A percentile compares a stretch with the other conserved stretches of the same genome.
Conservation (phyloP, 345 rosid genomes). For the Linum tenue region DNA sequence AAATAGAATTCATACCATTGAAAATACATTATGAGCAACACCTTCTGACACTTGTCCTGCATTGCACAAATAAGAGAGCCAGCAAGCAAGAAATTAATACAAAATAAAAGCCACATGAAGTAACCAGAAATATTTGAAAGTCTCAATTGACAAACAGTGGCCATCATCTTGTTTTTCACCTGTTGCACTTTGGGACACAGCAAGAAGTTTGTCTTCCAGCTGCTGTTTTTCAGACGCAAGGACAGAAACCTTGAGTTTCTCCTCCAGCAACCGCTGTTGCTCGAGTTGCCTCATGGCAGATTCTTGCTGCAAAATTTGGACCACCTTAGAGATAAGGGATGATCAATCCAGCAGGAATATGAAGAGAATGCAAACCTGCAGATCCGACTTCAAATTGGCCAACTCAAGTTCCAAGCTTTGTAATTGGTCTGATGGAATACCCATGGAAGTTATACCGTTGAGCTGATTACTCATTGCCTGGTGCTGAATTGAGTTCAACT, state of each 20-base stretch:
- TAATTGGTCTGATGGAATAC: constrained; percentile 43
- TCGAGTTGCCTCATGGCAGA: constrained; percentile 57
- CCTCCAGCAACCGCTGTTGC: constrained; percentile 42
- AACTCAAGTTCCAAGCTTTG: constrained; percentile 67
- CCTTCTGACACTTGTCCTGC: constrained; percentile 46
- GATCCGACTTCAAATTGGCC: constrained; percentile 45
- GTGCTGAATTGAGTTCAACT: constrained; percentile 71
- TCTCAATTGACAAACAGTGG: background rate
- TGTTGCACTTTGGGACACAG: constrained; percentile 33
- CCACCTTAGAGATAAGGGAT: constrained; percentile 19
- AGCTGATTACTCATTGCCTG: constrained; percentile 48
- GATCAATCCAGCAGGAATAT: constrained; percentile 5
- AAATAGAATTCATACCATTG: constrained; percentile 42
- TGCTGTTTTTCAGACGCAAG: constrained; percentile 64
- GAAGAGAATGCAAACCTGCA: constrained; percentile 44
- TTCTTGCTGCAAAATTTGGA: constrained; percentile 47
- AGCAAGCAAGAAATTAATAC: background rate
- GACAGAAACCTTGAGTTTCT: constrained; percentile 51
- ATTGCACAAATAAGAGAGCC: constrained; percentile 6
- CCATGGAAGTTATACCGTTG: constrained; percentile 38
- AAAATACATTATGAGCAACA: constrained; percentile 31
- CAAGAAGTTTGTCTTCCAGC: constrained; percentile 54
- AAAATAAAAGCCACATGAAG: background rate
- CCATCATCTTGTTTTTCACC: constrained; percentile 29
- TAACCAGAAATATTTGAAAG: background rate